Percentiles rank a stretch among this genome's conserved stretches.
These are phyloP conservation scores for Conticribra weissflogii DNA, from an alignment of 108 stramenopile species.

Conservation along the genomic window DNA sequence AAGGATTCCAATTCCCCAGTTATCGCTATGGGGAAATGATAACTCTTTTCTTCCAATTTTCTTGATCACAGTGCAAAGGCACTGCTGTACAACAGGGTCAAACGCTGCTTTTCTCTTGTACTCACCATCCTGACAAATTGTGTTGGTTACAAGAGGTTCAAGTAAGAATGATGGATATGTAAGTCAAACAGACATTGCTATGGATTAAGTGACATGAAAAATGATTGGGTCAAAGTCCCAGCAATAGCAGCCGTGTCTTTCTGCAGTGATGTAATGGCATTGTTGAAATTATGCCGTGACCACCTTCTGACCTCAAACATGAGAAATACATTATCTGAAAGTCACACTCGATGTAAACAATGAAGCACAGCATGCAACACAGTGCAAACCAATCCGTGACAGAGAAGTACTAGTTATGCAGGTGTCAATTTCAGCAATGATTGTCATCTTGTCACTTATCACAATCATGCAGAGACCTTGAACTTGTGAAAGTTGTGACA, in stretches of 20 bases:
- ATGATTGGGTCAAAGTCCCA: constrained; percentile 78
- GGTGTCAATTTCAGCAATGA: constrained; percentile 54
- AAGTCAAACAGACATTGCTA: constrained; percentile 48
- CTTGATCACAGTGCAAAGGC: constrained; percentile 70
- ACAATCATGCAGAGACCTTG: constrained; percentile 24
- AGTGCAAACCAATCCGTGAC: constrained; percentile 75
- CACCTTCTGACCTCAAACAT: constrained; percentile 47
- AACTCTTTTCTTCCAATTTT: constrained; percentile 81
- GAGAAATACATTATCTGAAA: constrained; percentile 69
- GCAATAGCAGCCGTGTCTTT: constrained; percentile 38
- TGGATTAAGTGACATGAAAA: constrained; percentile 55
- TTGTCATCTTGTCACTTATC: constrained; percentile 32
- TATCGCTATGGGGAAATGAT: constrained; percentile 74
- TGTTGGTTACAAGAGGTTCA: constrained; percentile 84
- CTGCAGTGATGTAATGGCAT: constrained; percentile 52
- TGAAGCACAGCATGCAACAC: constrained; percentile 67
- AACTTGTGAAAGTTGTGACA: constrained; percentile 39
- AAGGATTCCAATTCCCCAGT: constrained; percentile 72
- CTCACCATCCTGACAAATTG: constrained; percentile 65
- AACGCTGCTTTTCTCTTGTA: constrained; percentile 27
- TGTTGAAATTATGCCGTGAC: constrained; percentile 62
- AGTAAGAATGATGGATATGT: constrained; percentile 78
- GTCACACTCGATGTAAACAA: constrained; percentile 21
- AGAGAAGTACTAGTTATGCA: constrained; percentile 49
- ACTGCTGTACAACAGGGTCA: constrained; percentile 25